Conservation (phyloP, 345 rosid genomes). For the Citrus australasica region DNA sequence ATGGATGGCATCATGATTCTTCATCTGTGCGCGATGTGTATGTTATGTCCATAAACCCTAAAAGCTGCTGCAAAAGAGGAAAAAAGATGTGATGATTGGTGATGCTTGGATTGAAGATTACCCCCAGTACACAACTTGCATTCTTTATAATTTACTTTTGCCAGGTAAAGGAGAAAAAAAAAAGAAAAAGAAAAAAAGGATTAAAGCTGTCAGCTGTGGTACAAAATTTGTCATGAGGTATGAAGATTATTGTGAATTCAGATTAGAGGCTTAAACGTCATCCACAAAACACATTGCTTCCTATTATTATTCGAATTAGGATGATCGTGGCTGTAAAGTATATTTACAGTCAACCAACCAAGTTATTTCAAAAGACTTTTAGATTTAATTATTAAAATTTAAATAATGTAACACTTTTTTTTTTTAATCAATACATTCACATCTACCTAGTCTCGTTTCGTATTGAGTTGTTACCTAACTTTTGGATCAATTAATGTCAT, state of each 20-base stretch:
- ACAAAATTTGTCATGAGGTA: not conserved
- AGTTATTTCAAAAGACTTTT: too few species aligned
- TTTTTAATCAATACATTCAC: too few species aligned
- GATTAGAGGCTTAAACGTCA: not conserved
- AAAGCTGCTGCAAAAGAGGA: slow-evolving; percentile 49
- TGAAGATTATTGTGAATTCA: not conserved
- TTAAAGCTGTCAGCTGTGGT: not conserved
- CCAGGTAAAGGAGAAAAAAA: too few species aligned
- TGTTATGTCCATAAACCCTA: slow-evolving; percentile 49
- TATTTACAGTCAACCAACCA: too few species aligned
- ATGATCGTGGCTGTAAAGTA: too few species aligned
- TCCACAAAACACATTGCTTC: too few species aligned
- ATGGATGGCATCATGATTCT: slow-evolving; percentile 49
- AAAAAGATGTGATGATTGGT: slow-evolving; percentile 34
- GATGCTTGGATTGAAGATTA: slow-evolving; percentile 35
- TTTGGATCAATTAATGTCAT: too few species aligned
- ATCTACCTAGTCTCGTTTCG: too few species aligned
- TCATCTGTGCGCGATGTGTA: slow-evolving; percentile 47
- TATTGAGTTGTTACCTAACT: not conserved
- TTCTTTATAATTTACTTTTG: not conserved
- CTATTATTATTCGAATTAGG: too few species aligned
- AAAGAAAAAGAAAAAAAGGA: not conserved
- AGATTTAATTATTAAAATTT: too few species aligned
- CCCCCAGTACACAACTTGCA: not conserved
- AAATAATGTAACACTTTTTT: too few species aligned